phyloP scores from a whole-genome alignment of 2,329 filamentous ascomycete genomes.

The Trichophyton mentagrophytes region DNA sequence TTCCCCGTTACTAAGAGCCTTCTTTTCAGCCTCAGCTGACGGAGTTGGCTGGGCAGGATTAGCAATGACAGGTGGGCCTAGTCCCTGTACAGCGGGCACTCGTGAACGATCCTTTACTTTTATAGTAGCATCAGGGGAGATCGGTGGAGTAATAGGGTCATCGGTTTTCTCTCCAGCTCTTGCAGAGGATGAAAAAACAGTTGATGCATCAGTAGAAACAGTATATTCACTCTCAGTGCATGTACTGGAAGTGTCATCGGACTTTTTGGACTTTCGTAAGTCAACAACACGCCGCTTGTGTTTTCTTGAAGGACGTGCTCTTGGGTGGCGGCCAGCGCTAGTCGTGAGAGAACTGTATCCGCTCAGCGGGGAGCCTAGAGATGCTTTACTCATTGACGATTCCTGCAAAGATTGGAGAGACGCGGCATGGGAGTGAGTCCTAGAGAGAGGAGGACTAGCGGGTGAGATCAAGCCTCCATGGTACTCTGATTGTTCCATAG shows the following conservation, averaged over 20 bases:
- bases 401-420: slow-evolving; percentile 62
- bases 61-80: slow-evolving; percentile 13
- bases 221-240: slow-evolving; percentile 32
- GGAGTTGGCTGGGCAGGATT: slow-evolving; percentile 4
- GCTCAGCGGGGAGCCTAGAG: slow-evolving; percentile 25
- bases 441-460: slow-evolving; percentile 42
- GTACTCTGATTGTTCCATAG: slow-evolving; percentile 56
- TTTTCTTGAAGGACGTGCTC: slow-evolving; percentile 35
- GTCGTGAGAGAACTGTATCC: slow-evolving; percentile 27
- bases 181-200: slow-evolving; percentile 41
- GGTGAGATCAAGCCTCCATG: slow-evolving; percentile 28
- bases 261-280: slow-evolving; percentile 30
- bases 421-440: slow-evolving; percentile 50
- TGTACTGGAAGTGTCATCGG: slow-evolving; percentile 29
- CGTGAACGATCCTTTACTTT: slow-evolving; percentile 5
- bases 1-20: background rate
- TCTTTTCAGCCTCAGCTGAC: background rate
- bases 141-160: slow-evolving; percentile 41
- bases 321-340: slow-evolving; percentile 32
- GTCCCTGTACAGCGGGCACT: slow-evolving; percentile 4
- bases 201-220: slow-evolving; percentile 33
- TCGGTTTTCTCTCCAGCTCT: slow-evolving; percentile 49
- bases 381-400: slow-evolving; percentile 48
- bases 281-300: slow-evolving; percentile 40
- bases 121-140: slow-evolving; percentile 29